Evolutionary conservation across 1,284 basidiomycete genomes (phyloP).

Genomic region (Amylostereum areolatum): DNA sequence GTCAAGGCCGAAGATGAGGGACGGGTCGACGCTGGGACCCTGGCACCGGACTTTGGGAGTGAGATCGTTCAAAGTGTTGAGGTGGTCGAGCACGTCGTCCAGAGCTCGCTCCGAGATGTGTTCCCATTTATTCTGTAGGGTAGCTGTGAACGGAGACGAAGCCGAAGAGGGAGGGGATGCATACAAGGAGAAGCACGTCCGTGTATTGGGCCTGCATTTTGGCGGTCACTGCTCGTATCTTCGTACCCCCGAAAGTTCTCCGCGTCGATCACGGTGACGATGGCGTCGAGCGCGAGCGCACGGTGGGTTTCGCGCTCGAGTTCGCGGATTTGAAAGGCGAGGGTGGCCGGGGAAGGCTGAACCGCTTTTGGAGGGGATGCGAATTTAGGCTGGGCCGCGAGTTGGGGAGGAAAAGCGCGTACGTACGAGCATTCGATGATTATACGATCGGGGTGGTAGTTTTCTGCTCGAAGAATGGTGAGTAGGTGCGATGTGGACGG

Average conservation of each 20-base stretch:
- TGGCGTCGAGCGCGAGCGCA: slow-evolving; percentile 80
- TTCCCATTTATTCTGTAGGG: slow-evolving; percentile 79
- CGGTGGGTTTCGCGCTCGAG: slow-evolving; percentile 71
- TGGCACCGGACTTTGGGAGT: slow-evolving; percentile 79
- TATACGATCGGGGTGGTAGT: slow-evolving; percentile 78
- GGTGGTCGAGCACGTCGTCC: slow-evolving; percentile 78
- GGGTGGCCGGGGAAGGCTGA: slow-evolving; percentile 84
- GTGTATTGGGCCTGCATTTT: slow-evolving; percentile 93
- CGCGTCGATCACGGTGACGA: slow-evolving; percentile 85
- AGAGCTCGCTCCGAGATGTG: slow-evolving; percentile 69
- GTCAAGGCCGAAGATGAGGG: slow-evolving; percentile 79
- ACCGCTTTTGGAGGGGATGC: slow-evolving; percentile 41
- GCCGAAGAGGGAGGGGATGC: slow-evolving; percentile 20
- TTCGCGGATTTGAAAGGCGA: slow-evolving; percentile 88
- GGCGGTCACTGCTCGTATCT: slow-evolving; percentile 81
- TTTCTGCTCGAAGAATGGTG: slow-evolving; percentile 42
- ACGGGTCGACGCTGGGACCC: slow-evolving; percentile 61
- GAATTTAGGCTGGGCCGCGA: background rate
- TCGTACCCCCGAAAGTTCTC: slow-evolving; percentile 89
- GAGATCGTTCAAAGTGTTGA: slow-evolving; percentile 83
- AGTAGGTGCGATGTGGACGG: background rate
- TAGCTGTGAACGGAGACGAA: slow-evolving; percentile 3
- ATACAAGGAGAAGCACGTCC: slow-evolving; percentile 77
- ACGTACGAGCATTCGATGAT: slow-evolving; percentile 89
- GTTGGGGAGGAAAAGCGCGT: background rate